Percentiles rank a stretch among this genome's conserved stretches.
Evolutionary conservation across 768 basidiomycete species (phyloP).

Genomic region (Lepiota brunneoincarnata): DNA sequence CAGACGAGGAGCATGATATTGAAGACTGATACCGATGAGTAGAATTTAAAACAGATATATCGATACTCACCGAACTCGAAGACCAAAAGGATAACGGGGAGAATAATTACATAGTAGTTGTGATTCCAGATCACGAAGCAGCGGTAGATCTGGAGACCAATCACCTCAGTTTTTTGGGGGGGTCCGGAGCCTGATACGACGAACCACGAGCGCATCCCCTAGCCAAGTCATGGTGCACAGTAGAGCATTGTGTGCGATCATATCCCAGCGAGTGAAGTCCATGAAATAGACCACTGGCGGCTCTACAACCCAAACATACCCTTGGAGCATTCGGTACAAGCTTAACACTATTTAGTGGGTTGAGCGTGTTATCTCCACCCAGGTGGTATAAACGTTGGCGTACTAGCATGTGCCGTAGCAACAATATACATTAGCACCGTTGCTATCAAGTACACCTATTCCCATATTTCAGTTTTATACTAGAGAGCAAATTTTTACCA

Average conservation of each 20-base stretch:
- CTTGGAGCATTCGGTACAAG: slow-evolving; percentile 23
- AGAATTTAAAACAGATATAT: background rate
- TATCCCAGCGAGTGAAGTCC: slow-evolving; percentile 25
- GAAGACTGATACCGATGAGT: slow-evolving; percentile 11
- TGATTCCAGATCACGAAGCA: slow-evolving; percentile 27
- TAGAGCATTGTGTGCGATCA: slow-evolving; percentile 18
- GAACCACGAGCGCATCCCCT: slow-evolving; percentile 26
- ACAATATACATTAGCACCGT: slow-evolving; percentile 23
- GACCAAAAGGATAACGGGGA: slow-evolving; percentile 21
- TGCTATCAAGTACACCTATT: slow-evolving; percentile 22
- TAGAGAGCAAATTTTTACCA: background rate
- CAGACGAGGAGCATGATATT: slow-evolving; percentile 23
- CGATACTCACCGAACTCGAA: slow-evolving; percentile 19
- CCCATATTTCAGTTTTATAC: background rate
- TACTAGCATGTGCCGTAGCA: slow-evolving; percentile 24
- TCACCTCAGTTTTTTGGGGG: background rate
- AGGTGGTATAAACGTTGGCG: background rate
- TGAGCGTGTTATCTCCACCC: background rate
- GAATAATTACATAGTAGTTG: slow-evolving; percentile 16
- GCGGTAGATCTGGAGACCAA: slow-evolving; percentile 24
- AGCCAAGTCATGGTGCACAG: slow-evolving; percentile 25
- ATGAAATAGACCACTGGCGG: slow-evolving; percentile 19
- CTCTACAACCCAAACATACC: slow-evolving; percentile 18
- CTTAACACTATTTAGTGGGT: slow-evolving; percentile 9
- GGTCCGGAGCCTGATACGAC: slow-evolving; percentile 6